These are phyloP conservation scores for Hirschfeldia incana DNA, from an alignment of 345 rosid species.

Conservation along the genomic window DNA sequence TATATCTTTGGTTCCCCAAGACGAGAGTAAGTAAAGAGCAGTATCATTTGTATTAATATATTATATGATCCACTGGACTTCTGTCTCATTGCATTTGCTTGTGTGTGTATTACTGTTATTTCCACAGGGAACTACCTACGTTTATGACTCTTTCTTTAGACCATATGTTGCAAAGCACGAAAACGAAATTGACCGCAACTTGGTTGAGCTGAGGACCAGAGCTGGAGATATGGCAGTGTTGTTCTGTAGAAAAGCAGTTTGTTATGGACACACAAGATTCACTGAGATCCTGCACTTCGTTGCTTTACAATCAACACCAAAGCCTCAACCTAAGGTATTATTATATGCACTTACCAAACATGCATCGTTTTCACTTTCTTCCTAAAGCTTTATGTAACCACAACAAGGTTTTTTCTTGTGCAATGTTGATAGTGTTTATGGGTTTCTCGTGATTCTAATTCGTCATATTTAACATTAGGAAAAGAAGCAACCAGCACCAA, in stretches of 20 bases:
- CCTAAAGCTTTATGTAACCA: no score
- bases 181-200: conserved; percentile 57
- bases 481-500: conserved; percentile 38
- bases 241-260: conserved; percentile 56
- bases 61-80: conserved; percentile 2
- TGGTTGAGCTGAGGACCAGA: conserved; percentile 56
- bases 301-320: conserved; percentile 50
- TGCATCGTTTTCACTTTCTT: not conserved
- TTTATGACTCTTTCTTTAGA: conserved; percentile 55
- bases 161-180: conserved; percentile 63
- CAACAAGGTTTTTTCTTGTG: no score
- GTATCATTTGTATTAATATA: not conserved
- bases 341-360: not conserved
- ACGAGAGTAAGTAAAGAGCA: conserved; percentile 54
- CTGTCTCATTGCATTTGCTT: conserved; percentile 10
- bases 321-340: conserved; percentile 50
- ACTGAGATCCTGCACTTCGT: conserved; percentile 51
- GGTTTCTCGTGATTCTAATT: not conserved
- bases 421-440: conserved; percentile 2
- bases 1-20: conserved; percentile 78
- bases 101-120: not conserved
- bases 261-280: conserved; percentile 55
- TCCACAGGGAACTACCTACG: conserved; percentile 60
- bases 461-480: conserved; percentile 34
- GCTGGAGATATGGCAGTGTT: conserved; percentile 51